Base-by-base conservation (phyloP, 257 asterid genomes). In the Ballota nigra region DNA sequence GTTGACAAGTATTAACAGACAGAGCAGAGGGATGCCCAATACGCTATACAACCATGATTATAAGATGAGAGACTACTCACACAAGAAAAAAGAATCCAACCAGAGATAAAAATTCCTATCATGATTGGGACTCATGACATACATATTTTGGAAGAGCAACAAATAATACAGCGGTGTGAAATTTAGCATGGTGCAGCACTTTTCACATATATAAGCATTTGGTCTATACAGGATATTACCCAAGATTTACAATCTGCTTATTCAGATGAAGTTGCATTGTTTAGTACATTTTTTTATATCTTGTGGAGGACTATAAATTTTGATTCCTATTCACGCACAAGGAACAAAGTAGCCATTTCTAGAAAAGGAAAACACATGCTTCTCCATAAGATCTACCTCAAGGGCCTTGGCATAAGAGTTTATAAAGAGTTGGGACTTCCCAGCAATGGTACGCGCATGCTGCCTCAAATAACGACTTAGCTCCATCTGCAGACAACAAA, bases 351-450 rank as follows among this genome's bases (percentile, higher is more conserved):
- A 22, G 63, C 29, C 29, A 72, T 51, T 49, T 49, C 26, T 1
- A 22, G 24, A 62, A 57, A 1, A 23, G 23, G 13, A 29, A 53
- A 1, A 70, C 19, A 73, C 24, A 34, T 23, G 41, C 18, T 36
- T 45, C 41, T 65, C 4, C 23, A 24, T 4, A 69, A 64, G 23
- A 71, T 55, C 49, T 80, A 92, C 97, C 97, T 92, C 97, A 69
- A 89, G 96, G 63, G 97, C 91, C 84, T 89, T 92, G 43, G 97
- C 96, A 15, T 84, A 92, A 47, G 96, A 86, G 84, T 92, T 89
- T 74, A 92, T 92, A 61, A 89, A 92, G 70, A 92, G 95, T 82
- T 84, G 93, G 63, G 97, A 79, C 78, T 92, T 89, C 75, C 97
- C 96, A 76, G 87, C 89, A 62, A 92, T 89, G 41, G 90, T 81